Evolutionary conservation across 352 stramenopile species (phyloP), one percentile per base, ranked within the genome.

Genomic region (Globisporangium paddicum): DNA sequence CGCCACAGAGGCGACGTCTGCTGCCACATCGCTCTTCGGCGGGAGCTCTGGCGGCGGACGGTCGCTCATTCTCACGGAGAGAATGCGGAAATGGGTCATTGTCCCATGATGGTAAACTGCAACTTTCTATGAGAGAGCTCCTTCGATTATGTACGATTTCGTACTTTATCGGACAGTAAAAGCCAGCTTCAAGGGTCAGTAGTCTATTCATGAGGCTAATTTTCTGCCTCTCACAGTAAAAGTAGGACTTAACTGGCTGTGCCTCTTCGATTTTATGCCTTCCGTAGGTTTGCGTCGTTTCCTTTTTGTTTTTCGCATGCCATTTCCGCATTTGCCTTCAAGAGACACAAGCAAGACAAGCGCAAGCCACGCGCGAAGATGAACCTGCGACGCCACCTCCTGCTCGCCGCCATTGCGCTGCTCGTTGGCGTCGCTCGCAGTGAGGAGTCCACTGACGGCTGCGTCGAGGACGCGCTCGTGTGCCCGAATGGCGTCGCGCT

Each of bases 371-470:
- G n/a, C n/a, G n/a, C n/a, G n/a, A 49, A 32, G 44, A 50, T 50
- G 44, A 5, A 32, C 10, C 5, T 34, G 32, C 32, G 6, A 16
- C 9, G 21, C 35, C 9, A 8, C 6, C 34, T 72, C n/a, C 54
- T 82, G 56, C 35, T 49, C 46, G 72, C 52, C 10, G 58, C 38
- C 26, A 54, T 44, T 16, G 10, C 32, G 26, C 47, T 66, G 0
- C 35, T 76, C 9, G 46, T 16, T 6, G 23, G 1, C 21, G 50
- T n/a, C n/a, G 34, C n/a, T 73, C 4, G 48, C 26, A 19, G 19
- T 8, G 16, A 37, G 14, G 23, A 2, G 64, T 69, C 23, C 46
- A 72, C 44, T 76, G 79, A 63, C n/a, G 71, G 13, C 55, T 66
- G 60, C 41, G 28, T 48, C 14, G 60, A 66, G 42, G 60, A 66